A percentile compares a stretch with the other conserved stretches of the same genome.
These are phyloP conservation scores for Helicostylum pulchrum DNA, from an alignment of 192 early-diverging fungal genomes.

Conservation along the genomic window DNA sequence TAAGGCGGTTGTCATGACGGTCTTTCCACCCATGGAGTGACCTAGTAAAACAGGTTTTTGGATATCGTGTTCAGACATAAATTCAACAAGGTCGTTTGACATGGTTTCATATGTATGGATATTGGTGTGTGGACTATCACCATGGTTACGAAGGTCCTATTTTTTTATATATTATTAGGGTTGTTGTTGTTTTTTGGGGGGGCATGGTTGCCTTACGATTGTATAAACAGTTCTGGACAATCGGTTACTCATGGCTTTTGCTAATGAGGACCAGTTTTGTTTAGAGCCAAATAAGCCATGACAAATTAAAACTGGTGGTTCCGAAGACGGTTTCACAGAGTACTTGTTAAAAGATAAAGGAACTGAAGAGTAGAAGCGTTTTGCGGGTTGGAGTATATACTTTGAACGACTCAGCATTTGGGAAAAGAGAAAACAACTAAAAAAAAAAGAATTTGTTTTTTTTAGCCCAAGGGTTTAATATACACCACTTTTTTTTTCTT, in stretches of 20 bases:
- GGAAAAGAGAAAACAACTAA: not conserved
- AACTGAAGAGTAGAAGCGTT: not conserved
- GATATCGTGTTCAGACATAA: constrained; percentile 60
- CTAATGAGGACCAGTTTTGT: constrained; percentile 88
- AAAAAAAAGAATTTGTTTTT: not conserved
- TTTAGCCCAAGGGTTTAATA: too few relatives aligned
- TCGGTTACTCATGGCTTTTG: constrained; percentile 63
- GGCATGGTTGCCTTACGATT: constrained; percentile 51
- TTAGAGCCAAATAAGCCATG: constrained; percentile 94
- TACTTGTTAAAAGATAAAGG: constrained; percentile 1
- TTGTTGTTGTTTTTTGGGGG: too few relatives aligned
- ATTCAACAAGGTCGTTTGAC: constrained; percentile 72
- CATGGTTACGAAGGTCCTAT: constrained; percentile 92
- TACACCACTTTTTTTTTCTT: not conserved
- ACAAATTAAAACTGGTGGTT: constrained; percentile 64
- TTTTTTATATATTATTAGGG: not conserved
- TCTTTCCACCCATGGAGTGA: constrained; percentile 91
- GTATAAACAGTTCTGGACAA: constrained; percentile 66
- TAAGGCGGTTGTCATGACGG: constrained; percentile 68
- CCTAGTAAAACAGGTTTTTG: constrained; percentile 67
- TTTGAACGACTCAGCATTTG: not conserved
- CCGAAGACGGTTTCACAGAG: constrained; percentile 1
- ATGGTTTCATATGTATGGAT: constrained; percentile 74
- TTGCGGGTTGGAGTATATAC: not conserved
- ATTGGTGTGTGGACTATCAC: constrained; percentile 72